Evolutionary conservation across 1,284 basidiomycete species (phyloP).

Genomic region (Ceratobasidium sp.): DNA sequence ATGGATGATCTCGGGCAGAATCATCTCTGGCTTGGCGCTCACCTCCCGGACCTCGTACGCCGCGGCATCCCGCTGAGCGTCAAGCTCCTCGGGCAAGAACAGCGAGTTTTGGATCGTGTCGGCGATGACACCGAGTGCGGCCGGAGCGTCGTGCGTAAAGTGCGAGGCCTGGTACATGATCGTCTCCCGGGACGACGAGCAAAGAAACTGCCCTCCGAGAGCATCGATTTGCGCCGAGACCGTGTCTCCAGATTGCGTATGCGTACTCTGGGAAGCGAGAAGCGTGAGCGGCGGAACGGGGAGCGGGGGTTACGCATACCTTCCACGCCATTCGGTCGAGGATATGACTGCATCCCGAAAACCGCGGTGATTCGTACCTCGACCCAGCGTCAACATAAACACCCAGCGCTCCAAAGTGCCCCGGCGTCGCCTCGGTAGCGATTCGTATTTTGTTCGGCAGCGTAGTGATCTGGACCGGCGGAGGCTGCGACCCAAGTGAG

Average conservation of each 20-base stretch:
- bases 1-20: slow-evolving; percentile 93
- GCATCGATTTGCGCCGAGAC: slow-evolving; percentile 87
- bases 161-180: slow-evolving; percentile 99
- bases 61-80: slow-evolving; percentile 86
- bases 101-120: slow-evolving; percentile 89
- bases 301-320: slow-evolving; percentile 60
- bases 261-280: slow-evolving; percentile 57
- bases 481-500: slow-evolving; percentile 26
- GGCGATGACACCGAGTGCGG: slow-evolving; percentile 87
- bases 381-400: slow-evolving; percentile 95
- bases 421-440: slow-evolving; percentile 89
- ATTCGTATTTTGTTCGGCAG: slow-evolving; percentile 93
- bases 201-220: slow-evolving; percentile 93
- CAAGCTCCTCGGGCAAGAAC: slow-evolving; percentile 83
- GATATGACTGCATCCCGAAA: slow-evolving; percentile 89
- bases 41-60: slow-evolving; percentile 95
- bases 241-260: slow-evolving; percentile 65
- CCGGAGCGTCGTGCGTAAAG: slow-evolving; percentile 84
- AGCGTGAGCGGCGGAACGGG: not conserved
- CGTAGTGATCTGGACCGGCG: slow-evolving; percentile 71
- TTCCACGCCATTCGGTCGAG: slow-evolving; percentile 97
- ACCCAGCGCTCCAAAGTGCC: slow-evolving; percentile 94
- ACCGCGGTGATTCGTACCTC: slow-evolving; percentile 84
- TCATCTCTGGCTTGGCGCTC: slow-evolving; percentile 89
- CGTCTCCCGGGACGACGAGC: slow-evolving; percentile 90